These are phyloP conservation scores for Polychytrium aggregatum DNA, from an alignment of 192 early-diverging fungal species.

Conservation along the genomic window DNA sequence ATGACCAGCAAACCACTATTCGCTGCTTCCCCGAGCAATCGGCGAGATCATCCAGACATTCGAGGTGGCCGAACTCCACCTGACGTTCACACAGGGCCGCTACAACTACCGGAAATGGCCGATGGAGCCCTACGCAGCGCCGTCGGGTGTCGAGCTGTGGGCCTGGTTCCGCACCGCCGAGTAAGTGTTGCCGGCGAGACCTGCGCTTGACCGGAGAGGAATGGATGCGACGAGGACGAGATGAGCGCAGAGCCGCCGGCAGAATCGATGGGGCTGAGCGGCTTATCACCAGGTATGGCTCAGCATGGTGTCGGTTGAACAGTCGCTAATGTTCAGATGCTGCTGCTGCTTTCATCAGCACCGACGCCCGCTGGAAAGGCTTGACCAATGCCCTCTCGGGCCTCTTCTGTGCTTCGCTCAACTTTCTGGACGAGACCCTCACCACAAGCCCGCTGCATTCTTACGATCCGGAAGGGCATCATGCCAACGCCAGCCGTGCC, in stretches of 20 bases:
- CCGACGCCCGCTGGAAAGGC: slow-evolving; percentile 69
- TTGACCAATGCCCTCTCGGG: slow-evolving; percentile 87
- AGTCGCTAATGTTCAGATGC: too few species aligned
- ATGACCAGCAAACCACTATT: slow-evolving; percentile 52
- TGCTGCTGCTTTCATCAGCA: slow-evolving; percentile 17
- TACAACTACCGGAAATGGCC: slow-evolving; percentile 80
- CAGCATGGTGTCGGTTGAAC: too few species aligned
- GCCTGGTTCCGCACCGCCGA: slow-evolving; percentile 15
- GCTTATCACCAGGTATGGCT: too few species aligned
- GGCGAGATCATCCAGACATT: slow-evolving; percentile 71
- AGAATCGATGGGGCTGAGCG: too few species aligned
- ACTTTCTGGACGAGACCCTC: slow-evolving; percentile 74
- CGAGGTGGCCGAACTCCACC: slow-evolving; percentile 65
- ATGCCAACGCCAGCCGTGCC: too few species aligned
- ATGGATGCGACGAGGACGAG: too few species aligned
- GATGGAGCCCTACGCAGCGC: slow-evolving; percentile 28
- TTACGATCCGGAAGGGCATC: slow-evolving; percentile 23
- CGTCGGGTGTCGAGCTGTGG: slow-evolving; percentile 63
- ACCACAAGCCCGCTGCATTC: slow-evolving; percentile 45
- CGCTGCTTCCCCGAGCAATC: slow-evolving; percentile 69
- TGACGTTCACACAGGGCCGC: slow-evolving; percentile 82
- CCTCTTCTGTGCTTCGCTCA: slow-evolving; percentile 91
- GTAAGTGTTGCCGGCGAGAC: slow-evolving; percentile 1
- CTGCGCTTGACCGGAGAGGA: too few species aligned
- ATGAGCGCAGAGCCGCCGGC: too few species aligned